Conservation (phyloP, 208 protist genomes). For the Trypanosoma scelopori region DNA sequence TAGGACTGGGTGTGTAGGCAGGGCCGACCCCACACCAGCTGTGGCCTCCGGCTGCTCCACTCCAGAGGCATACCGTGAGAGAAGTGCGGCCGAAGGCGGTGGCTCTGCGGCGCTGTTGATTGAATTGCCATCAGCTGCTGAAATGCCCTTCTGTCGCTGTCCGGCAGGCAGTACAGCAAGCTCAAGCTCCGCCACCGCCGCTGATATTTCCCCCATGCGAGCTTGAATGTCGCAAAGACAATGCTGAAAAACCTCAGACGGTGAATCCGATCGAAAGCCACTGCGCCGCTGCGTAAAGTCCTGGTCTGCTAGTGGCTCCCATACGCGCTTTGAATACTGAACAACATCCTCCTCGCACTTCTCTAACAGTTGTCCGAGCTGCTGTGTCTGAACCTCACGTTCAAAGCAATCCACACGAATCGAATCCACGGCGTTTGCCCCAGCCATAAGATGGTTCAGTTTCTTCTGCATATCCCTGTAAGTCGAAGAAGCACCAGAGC, state of each 20-base stretch:
- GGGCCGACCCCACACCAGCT: neutral
- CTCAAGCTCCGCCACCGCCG: constrained; percentile 45
- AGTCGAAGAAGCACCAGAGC: neutral
- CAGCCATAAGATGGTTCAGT: constrained; percentile 25
- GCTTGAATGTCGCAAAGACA: constrained; percentile 25
- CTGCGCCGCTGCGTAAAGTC: constrained; percentile 29
- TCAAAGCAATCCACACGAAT: constrained; percentile 64
- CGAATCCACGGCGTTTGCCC: constrained; percentile 46
- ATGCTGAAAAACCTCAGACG: constrained; percentile 23
- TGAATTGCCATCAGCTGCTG: constrained; percentile 9
- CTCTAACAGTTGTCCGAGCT: constrained; percentile 48
- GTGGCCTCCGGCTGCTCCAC: constrained; percentile 13
- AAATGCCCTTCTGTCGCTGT: constrained; percentile 15
- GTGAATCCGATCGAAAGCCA: constrained; percentile 19
- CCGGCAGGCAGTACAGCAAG: constrained; percentile 44
- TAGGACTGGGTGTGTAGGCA: constrained; percentile 33
- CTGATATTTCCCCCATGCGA: constrained; percentile 43
- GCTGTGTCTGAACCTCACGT: constrained; percentile 51
- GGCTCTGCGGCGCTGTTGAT: constrained; percentile 6
- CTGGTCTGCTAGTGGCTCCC: constrained; percentile 64
- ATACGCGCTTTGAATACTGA: constrained; percentile 59
- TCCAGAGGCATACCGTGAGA: constrained; percentile 9
- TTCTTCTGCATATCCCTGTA: constrained; percentile 41
- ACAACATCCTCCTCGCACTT: constrained; percentile 52
- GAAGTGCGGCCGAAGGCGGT: constrained; percentile 1